Evolutionary conservation across 2,329 filamentous ascomycete species (phyloP).

Genomic region (Clarireedia paspali): DNA sequence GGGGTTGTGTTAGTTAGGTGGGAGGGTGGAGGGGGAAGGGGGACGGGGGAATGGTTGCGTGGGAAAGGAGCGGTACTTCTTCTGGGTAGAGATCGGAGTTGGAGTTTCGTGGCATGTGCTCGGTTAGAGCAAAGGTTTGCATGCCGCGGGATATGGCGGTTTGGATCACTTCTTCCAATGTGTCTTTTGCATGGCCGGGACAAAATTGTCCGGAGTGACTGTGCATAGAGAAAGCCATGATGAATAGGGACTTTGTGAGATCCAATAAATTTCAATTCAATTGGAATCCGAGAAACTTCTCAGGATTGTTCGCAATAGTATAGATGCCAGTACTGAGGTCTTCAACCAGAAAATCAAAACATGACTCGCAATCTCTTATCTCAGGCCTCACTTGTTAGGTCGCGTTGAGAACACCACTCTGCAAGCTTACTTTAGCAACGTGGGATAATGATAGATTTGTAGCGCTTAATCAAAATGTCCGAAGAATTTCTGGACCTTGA

Average conservation of each 20-base stretch:
- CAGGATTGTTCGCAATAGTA: not conserved
- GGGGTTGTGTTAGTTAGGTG: constrained; percentile 14
- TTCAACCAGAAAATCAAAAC: not conserved
- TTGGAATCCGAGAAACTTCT: not conserved
- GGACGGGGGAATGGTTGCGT: not conserved
- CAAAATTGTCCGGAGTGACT: constrained; percentile 98
- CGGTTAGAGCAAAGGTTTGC: constrained; percentile 78
- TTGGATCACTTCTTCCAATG: constrained; percentile 75
- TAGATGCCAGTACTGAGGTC: not conserved
- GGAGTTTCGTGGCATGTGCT: constrained; percentile 83
- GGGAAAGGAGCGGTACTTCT: constrained; percentile 48
- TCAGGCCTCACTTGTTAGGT: not conserved
- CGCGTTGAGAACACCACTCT: not conserved
- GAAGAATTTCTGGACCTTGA: not conserved
- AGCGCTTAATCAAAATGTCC: not conserved
- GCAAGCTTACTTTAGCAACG: not conserved
- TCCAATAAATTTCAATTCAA: not conserved
- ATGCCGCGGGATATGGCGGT: constrained; percentile 72
- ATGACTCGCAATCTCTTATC: not conserved
- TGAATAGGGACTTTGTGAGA: not conserved
- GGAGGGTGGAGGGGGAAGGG: not conserved
- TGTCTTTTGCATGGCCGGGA: constrained; percentile 76
- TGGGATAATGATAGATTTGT: not conserved
- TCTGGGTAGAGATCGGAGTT: constrained; percentile 81
- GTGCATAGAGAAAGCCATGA: constrained; percentile 97